phyloP scores from a whole-genome alignment of 495 filamentous ascomycete genomes.

The Apodospora peruviana region DNA sequence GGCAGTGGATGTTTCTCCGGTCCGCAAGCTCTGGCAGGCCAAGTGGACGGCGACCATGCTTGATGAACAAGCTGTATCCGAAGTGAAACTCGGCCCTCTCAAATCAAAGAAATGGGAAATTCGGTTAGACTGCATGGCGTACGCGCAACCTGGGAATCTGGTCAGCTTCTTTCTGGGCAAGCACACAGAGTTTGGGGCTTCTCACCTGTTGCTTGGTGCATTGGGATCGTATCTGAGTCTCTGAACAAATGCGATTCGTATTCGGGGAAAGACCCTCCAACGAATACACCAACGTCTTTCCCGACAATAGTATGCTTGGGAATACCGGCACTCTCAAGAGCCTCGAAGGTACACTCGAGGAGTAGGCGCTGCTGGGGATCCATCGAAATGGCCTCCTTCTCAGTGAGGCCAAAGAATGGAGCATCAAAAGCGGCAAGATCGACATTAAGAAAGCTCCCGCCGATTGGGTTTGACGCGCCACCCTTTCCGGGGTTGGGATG shows the following conservation, averaged over 20 bases:
- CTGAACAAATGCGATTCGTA: constrained; percentile 75
- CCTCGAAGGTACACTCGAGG: constrained; percentile 77
- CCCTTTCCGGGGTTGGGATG: constrained; percentile 72
- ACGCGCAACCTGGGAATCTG: constrained; percentile 26
- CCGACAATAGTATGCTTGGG: constrained; percentile 69
- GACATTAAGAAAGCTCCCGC: constrained; percentile 71
- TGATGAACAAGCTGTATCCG: constrained; percentile 86
- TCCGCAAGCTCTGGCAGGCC: constrained; percentile 74
- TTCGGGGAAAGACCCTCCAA: constrained; percentile 80
- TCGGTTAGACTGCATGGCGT: constrained; percentile 57
- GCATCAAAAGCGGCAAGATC: constrained; percentile 75
- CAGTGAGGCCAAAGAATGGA: constrained; percentile 79
- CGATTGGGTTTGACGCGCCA: constrained; percentile 68
- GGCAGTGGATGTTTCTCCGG: constrained; percentile 42
- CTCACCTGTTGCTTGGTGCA: constrained; percentile 43
- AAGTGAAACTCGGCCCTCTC: constrained; percentile 59
- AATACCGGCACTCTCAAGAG: constrained; percentile 82
- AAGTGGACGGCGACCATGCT: constrained; percentile 61
- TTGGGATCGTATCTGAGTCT: constrained; percentile 60
- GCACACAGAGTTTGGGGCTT: neutral
- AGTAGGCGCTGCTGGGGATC: constrained; percentile 81
- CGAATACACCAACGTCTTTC: constrained; percentile 75
- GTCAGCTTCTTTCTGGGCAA: neutral
- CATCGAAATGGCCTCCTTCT: constrained; percentile 67
- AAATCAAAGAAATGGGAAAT: constrained; percentile 55